A percentile compares a stretch with the other conserved stretches of the same genome.
Conservation (phyloP, 371 early-diverging fungal genomes). For the Lichtheimia ramosa region DNA sequence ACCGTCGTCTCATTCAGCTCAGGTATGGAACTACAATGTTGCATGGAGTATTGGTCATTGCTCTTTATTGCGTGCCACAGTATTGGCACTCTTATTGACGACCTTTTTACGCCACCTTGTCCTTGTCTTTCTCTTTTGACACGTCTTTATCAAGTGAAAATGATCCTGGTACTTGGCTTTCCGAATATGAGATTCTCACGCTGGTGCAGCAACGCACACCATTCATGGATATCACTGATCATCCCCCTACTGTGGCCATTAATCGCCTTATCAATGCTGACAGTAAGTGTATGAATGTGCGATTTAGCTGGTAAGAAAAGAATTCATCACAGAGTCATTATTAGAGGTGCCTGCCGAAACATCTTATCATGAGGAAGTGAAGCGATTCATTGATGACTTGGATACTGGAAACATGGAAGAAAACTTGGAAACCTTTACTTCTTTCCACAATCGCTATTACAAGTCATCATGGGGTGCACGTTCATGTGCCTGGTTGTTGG, state of each 20-base stretch:
- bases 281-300: neutral
- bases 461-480: conserved; percentile 69
- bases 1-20: conserved; percentile 6
- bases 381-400: conserved; percentile 56
- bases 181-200: conserved; percentile 59
- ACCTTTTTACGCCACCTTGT: neutral
- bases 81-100: neutral
- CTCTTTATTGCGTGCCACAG: neutral
- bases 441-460: conserved; percentile 90
- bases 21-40: conserved; percentile 4
- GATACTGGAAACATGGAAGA: conserved; percentile 62
- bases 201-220: conserved; percentile 65
- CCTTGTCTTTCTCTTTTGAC: neutral
- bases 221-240: conserved; percentile 91
- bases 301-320: neutral
- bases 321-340: conserved; percentile 1
- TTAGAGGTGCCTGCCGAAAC: conserved; percentile 47
- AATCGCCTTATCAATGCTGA: neutral
- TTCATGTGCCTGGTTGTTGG: conserved; percentile 78
- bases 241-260: conserved; percentile 17
- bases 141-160: neutral
- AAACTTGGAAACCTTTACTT: conserved; percentile 69
- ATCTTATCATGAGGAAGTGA: conserved; percentile 54
- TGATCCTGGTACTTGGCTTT: conserved; percentile 54
- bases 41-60: neutral